A percentile compares a stretch with the other conserved stretches of the same genome.
These are phyloP conservation scores for Ophiostoma populinum DNA, from an alignment of 2,329 filamentous ascomycete species.

Conservation along the genomic window DNA sequence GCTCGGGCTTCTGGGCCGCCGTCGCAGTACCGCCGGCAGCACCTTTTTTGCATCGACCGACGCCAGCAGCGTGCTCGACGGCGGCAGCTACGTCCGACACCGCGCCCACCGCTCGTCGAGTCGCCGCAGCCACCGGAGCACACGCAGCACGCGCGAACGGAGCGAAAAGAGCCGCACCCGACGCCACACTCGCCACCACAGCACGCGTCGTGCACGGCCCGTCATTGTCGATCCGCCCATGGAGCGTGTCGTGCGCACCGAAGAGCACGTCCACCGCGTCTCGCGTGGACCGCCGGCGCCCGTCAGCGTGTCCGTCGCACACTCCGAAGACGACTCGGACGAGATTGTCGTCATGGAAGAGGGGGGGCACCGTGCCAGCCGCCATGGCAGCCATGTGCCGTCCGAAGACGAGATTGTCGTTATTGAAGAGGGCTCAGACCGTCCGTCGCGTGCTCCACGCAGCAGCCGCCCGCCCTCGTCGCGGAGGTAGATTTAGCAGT, in stretches of 20 bases:
- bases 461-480: background rate
- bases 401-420: slow-evolving; percentile 6
- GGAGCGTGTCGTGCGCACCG: slow-evolving; percentile 15
- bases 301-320: background rate
- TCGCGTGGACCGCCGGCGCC: background rate
- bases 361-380: background rate
- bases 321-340: slow-evolving; percentile 5
- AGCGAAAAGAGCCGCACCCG: too few species aligned
- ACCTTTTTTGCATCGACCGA: slow-evolving; percentile 2
- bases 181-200: slow-evolving; percentile 15
- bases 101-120: slow-evolving; percentile 6
- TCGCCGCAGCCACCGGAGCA: slow-evolving; percentile 13
- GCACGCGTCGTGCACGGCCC: too few species aligned
- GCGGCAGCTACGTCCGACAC: slow-evolving; percentile 13
- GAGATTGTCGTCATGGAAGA: slow-evolving; percentile 8
- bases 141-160: too few species aligned
- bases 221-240: slow-evolving; percentile 15
- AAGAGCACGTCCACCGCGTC: slow-evolving; percentile 3
- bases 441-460: background rate
- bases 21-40: slow-evolving; percentile 7
- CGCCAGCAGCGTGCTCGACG: slow-evolving; percentile 12
- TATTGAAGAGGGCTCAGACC: slow-evolving; percentile 5
- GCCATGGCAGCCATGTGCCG: background rate
- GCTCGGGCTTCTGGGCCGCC: slow-evolving; percentile 10
- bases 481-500: too few species aligned